Percentiles rank a stretch among this genome's conserved stretches.
Evolutionary conservation across 139 green algal species (phyloP).

Genomic region (Diplosphaera chodatii): DNA sequence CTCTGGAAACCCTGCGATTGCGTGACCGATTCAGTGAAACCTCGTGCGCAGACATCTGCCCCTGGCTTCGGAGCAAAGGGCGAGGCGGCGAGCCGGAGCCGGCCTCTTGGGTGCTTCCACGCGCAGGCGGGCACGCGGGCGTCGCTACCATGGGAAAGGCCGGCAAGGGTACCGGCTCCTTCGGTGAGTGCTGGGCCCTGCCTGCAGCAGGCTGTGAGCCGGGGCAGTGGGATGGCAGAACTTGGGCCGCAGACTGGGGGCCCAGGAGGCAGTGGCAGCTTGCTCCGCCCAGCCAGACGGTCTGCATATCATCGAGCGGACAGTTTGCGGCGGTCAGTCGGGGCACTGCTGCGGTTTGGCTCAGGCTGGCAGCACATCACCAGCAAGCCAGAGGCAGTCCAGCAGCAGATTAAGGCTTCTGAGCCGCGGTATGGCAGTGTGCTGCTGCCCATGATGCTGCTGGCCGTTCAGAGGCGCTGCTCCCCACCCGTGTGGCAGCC

Average conservation of each 20-base stretch:
- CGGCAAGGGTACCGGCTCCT: conserved; percentile 92
- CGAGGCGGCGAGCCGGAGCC: not conserved
- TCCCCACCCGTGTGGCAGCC: no score
- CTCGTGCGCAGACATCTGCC: no score
- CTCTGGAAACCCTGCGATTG: no score
- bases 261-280: no score
- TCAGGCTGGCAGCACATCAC: not conserved
- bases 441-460: no score
- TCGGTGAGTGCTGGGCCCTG: conserved; percentile 55
- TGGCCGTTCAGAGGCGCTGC: no score
- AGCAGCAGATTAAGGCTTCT: not conserved
- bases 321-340: no score
- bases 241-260: no score
- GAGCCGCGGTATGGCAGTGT: conserved; percentile 13
- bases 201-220: not conserved
- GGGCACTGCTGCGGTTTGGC: no score
- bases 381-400: not conserved
- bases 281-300: no score
- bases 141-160: conserved; percentile 75
- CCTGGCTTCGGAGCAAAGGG: no score
- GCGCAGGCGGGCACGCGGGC: not conserved
- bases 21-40: not conserved
- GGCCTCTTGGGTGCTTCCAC: not conserved
- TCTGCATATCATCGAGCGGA: no score
- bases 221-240: not conserved